Base-by-base conservation (phyloP, 169 alveolate species). In the Blepharisma undulans region DNA sequence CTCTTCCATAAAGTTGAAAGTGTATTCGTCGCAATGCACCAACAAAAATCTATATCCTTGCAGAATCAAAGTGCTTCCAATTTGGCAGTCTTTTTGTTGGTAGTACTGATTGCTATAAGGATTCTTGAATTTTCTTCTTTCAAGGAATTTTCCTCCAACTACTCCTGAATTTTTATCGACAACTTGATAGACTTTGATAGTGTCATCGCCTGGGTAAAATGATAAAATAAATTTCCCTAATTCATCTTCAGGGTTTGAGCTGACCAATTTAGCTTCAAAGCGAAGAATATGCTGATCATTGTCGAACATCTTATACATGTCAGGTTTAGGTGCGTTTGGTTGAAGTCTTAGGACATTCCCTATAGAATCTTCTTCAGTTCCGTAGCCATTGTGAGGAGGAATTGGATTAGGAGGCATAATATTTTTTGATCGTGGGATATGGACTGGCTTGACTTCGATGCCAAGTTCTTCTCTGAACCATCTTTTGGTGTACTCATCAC, bases 331-430 rank as follows among this genome's bases (percentile, higher is more conserved):
- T 19, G 97, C 95, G 72, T 94, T 92, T 2, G 98, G 98, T 25
- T 92, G 74, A 2, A 96, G 91, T 71, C 91, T 79, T 30, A 89
- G 88, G 7, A 96, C 98, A 18, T 96, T 93, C 72, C 97, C 97
- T 60, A 96, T 81, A 10, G 98, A 94, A 92, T 96, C 98, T 88
- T 95, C 98, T 66, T 95, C 97, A 48, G 97, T 90, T 7, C 98
- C 98, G 78, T 92, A 95, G 14, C 98, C 98, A 88, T 96, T 96
- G 74, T 96, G 96, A 4, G 96, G 96, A 12, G 98, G 98, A 21
- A 94, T 93, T 19, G 98, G 98, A 22, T 92, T 92, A 14, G 48
- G 48, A 5, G 93, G 93, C 16, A 84, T 59, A 18, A 34, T 29
- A 16, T 87, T 84, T 71, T 29, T 76, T n/a, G 34, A 59, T 7